A percentile compares a stretch with the other conserved stretches of the same genome.
Evolutionary conservation across 1,139 yeast genomes (phyloP).

Genomic region (Meyerozyma guilliermondii): DNA sequence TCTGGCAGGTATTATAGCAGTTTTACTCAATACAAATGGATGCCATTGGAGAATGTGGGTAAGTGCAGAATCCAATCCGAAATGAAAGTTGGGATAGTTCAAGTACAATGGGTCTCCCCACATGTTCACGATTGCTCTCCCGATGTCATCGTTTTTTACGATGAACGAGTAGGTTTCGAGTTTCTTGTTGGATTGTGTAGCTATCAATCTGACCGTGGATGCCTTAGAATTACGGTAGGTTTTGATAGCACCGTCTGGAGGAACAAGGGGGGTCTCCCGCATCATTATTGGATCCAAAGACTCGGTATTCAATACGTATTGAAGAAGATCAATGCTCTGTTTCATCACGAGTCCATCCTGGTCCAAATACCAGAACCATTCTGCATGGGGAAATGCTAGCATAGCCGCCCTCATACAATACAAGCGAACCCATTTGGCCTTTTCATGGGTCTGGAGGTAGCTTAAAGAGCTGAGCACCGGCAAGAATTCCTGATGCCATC

Average conservation of each 20-base stretch:
- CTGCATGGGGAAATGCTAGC: slow-evolving; percentile 79
- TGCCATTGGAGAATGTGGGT: slow-evolving; percentile 94
- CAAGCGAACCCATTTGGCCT: slow-evolving; percentile 55
- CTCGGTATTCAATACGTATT: slow-evolving; percentile 52
- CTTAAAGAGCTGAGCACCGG: slow-evolving; percentile 47
- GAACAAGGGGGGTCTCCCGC: slow-evolving; percentile 63
- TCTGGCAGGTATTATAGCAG: slow-evolving; percentile 64
- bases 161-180: slow-evolving; percentile 67
- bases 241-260: slow-evolving; percentile 62
- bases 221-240: slow-evolving; percentile 63
- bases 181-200: slow-evolving; percentile 61
- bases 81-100: slow-evolving; percentile 57
- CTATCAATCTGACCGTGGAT: slow-evolving; percentile 48
- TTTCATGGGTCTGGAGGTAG: slow-evolving; percentile 30
- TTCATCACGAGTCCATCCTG: slow-evolving; percentile 72
- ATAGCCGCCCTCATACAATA: slow-evolving; percentile 71
- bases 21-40: slow-evolving; percentile 65
- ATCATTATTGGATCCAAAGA: slow-evolving; percentile 55
- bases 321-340: slow-evolving; percentile 49
- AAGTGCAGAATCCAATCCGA: slow-evolving; percentile 60
- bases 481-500: slow-evolving; percentile 79
- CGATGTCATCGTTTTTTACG: slow-evolving; percentile 56
- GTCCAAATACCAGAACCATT: slow-evolving; percentile 82
- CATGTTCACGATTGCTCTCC: slow-evolving; percentile 65
- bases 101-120: slow-evolving; percentile 72